Evolutionary conservation across 176 grass and related monocot genomes (phyloP).

Genomic region (Elaeis guineensis): DNA sequence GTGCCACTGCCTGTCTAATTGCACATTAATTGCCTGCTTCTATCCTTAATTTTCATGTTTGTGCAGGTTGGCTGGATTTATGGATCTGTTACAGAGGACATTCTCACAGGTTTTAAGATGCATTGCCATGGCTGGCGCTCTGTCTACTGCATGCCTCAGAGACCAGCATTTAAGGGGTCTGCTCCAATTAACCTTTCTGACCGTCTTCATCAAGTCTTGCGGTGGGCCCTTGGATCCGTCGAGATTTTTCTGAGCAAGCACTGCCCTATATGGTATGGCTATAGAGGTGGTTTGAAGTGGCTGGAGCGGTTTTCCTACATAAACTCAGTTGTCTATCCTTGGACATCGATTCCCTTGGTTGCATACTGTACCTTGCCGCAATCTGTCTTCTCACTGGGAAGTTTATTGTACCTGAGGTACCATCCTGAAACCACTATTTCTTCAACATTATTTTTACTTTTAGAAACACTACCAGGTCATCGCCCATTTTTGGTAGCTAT

Average conservation of each 20-base stretch:
- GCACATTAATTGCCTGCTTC: background rate
- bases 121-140: conserved; percentile 49
- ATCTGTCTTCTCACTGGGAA: conserved; percentile 42
- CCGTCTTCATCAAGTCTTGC: conserved; percentile 44
- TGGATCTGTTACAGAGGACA: conserved; percentile 41
- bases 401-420: conserved; percentile 47
- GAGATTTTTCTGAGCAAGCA: conserved; percentile 57
- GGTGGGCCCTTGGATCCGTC: conserved; percentile 49
- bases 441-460: too few relatives aligned
- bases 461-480: too few relatives aligned
- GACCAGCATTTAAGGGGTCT: conserved; percentile 45
- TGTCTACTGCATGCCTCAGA: conserved; percentile 41
- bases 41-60: background rate
- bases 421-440: background rate
- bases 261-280: conserved; percentile 49
- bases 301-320: conserved; percentile 38
- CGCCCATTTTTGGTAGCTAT: too few relatives aligned
- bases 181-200: conserved; percentile 45
- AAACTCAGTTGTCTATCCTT: conserved; percentile 45
- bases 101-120: conserved; percentile 51
- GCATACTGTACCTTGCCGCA: conserved; percentile 45
- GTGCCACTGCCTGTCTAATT: background rate
- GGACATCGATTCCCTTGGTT: conserved; percentile 45
- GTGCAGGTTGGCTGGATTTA: conserved; percentile 49
- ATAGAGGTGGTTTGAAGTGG: conserved; percentile 39